Conservation (phyloP, 495 filamentous ascomycete genomes). For the Tetracladium setigerum region DNA sequence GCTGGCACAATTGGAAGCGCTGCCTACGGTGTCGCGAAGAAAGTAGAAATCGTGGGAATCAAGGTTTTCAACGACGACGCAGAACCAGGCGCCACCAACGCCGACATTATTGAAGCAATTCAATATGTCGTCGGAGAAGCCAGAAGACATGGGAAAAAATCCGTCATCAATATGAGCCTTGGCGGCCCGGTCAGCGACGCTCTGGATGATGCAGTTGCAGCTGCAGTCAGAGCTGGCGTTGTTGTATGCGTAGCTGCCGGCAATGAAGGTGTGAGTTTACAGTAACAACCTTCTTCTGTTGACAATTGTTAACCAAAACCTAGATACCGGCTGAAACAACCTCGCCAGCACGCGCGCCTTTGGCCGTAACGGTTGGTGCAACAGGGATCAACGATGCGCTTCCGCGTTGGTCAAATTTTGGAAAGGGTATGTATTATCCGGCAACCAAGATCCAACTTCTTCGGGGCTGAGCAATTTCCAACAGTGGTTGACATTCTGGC, state of each 20-base stretch:
- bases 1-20: constrained; percentile 51
- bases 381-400: constrained; percentile 33
- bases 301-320: constrained; percentile 19
- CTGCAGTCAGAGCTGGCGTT: constrained; percentile 39
- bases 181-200: constrained; percentile 44
- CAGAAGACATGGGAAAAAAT: constrained; percentile 17
- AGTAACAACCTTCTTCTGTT: neutral
- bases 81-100: constrained; percentile 39
- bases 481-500: constrained; percentile 44
- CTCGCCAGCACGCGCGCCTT: constrained; percentile 48
- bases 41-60: constrained; percentile 49
- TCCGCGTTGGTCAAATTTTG: constrained; percentile 54
- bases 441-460: too few species aligned
- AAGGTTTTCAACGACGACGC: constrained; percentile 49
- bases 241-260: constrained; percentile 45
- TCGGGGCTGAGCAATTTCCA: too few species aligned
- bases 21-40: constrained; percentile 59
- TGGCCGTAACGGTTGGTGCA: constrained; percentile 52
- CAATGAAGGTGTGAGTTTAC: constrained; percentile 29
- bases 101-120: constrained; percentile 44
- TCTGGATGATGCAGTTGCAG: constrained; percentile 41
- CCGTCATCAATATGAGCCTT: constrained; percentile 48
- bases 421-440: constrained; percentile 13
- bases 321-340: constrained; percentile 20
- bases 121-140: constrained; percentile 42